Conservation (phyloP, 1,284 basidiomycete genomes). For the Ustilago sp. region DNA sequence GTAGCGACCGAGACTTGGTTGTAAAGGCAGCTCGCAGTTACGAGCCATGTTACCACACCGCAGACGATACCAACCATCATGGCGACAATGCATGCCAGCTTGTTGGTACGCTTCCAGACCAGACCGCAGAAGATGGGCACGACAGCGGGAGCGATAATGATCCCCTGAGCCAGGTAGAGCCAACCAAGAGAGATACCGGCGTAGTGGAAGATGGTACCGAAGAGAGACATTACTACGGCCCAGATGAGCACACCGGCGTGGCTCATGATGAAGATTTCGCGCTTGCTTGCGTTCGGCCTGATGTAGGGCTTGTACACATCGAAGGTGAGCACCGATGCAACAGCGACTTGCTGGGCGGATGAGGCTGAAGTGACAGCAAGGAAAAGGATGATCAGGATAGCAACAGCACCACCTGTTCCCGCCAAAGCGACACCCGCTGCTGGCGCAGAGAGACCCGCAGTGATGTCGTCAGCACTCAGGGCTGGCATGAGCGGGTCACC, state of each 20-base stretch:
- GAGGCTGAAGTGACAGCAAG: conserved; percentile 80
- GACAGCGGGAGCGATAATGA: conserved; percentile 84
- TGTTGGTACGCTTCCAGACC: conserved; percentile 62
- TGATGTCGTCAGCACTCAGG: conserved; percentile 53
- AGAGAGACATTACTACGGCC: conserved; percentile 81
- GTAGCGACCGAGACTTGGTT: conserved; percentile 79
- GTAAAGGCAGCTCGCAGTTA: conserved; percentile 80
- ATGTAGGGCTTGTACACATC: conserved; percentile 78
- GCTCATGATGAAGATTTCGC: conserved; percentile 75
- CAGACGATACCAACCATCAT: conserved; percentile 78
- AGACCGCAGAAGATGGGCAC: conserved; percentile 84
- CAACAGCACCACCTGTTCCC: conserved; percentile 78
- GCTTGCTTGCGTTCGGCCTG: conserved; percentile 75
- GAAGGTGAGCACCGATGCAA: conserved; percentile 74
- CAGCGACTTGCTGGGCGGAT: conserved; percentile 88
- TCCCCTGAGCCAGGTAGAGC: conserved; percentile 76
- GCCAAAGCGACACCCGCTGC: conserved; percentile 78
- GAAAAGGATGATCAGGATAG: conserved; percentile 80
- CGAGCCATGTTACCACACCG: conserved; percentile 84
- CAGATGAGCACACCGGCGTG: conserved; percentile 77
- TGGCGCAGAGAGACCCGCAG: conserved; percentile 64
- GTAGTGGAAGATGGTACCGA: conserved; percentile 82
- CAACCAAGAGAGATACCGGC: conserved; percentile 79
- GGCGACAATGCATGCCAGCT: conserved; percentile 73
- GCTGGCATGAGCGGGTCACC: conserved; percentile 55